Evolutionary conservation across 1,284 basidiomycete genomes (phyloP).

Genomic region (Cystobasidiaceae sp.): DNA sequence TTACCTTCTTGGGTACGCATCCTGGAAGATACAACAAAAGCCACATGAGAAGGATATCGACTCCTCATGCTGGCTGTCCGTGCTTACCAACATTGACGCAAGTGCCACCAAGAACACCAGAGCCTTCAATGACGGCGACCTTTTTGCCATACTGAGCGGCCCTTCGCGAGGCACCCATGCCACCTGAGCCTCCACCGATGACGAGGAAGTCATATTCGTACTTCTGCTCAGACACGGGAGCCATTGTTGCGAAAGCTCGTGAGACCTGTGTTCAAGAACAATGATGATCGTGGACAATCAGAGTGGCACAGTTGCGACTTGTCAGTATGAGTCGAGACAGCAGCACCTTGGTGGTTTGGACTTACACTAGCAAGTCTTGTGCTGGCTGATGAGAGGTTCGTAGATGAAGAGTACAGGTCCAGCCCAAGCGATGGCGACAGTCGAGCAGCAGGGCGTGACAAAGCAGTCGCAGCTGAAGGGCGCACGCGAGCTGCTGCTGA

Average conservation of each 20-base stretch:
- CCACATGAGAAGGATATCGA: no score
- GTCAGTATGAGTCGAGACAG: no score
- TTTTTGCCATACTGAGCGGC: slow-evolving; percentile 92
- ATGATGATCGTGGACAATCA: not conserved
- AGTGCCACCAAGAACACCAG: slow-evolving; percentile 78
- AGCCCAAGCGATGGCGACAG: no score
- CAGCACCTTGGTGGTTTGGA: no score
- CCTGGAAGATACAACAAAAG: slow-evolving; percentile 50
- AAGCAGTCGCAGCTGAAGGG: not conserved
- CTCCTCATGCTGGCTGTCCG: not conserved
- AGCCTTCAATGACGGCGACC: slow-evolving; percentile 80
- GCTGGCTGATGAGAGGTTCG: no score
- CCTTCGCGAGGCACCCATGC: slow-evolving; percentile 70
- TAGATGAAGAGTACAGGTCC: no score
- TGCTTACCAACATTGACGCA: slow-evolving; percentile 84
- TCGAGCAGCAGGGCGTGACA: not conserved
- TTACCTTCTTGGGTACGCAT: slow-evolving; percentile 91
- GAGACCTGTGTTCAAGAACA: slow-evolving; percentile 15
- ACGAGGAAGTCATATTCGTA: slow-evolving; percentile 66
- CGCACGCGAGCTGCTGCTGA: slow-evolving; percentile 9
- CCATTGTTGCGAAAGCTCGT: slow-evolving; percentile 35
- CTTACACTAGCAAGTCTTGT: no score
- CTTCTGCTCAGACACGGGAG: slow-evolving; percentile 41
- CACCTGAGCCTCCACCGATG: slow-evolving; percentile 78
- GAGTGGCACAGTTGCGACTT: not conserved